Conservation (phyloP, 2,329 filamentous ascomycete genomes). For the Hypoxylon sp. region DNA sequence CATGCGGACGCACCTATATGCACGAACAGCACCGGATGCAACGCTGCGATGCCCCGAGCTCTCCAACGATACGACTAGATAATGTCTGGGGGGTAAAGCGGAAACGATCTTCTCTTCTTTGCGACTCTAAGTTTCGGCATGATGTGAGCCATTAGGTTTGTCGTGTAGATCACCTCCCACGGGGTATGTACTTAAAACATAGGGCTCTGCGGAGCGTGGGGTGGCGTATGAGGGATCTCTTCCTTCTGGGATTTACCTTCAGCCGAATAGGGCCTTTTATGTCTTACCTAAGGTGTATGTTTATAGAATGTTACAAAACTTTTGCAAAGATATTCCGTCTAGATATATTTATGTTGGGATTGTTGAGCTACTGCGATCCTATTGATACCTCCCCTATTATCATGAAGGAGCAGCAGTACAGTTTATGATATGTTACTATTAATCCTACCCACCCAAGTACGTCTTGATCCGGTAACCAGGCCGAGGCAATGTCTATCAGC, state of each 20-base stretch:
- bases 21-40: slow-evolving; percentile 32
- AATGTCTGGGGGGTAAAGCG: slow-evolving; percentile 25
- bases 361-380: too few species aligned
- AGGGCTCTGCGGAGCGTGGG: slow-evolving; percentile 24
- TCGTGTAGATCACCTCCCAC: slow-evolving; percentile 22
- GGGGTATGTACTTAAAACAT: slow-evolving; percentile 8
- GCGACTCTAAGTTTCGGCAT: slow-evolving; percentile 13
- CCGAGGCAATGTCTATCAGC: background rate
- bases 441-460: too few species aligned
- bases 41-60: slow-evolving; percentile 29
- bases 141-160: slow-evolving; percentile 14
- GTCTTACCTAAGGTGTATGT: too few species aligned
- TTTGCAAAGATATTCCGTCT: too few species aligned
- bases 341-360: too few species aligned
- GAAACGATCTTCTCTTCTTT: slow-evolving; percentile 28
- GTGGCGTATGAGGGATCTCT: slow-evolving; percentile 10
- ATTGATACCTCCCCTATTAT: too few species aligned
- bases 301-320: too few species aligned
- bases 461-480: background rate
- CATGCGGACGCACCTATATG: slow-evolving; percentile 35
- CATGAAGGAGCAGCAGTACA: too few species aligned
- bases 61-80: slow-evolving; percentile 25
- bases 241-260: slow-evolving; percentile 7
- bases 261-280: too few species aligned
- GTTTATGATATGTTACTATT: too few species aligned